These are phyloP conservation scores for Xylaria sp. DNA, from an alignment of 2,329 filamentous ascomycete species.

Conservation along the genomic window DNA sequence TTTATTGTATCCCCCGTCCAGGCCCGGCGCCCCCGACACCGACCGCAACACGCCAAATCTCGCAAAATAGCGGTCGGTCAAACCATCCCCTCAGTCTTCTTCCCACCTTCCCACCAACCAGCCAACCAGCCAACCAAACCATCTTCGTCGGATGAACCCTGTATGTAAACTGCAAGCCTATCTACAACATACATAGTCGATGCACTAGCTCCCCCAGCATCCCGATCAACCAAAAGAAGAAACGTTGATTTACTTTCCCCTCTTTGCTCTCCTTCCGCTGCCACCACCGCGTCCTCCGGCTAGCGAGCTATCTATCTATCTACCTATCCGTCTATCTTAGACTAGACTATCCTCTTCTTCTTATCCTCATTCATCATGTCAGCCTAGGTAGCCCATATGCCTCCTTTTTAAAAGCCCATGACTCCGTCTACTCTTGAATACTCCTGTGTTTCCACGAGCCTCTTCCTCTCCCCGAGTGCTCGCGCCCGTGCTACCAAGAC, in stretches of 20 bases:
- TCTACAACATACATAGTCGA: neutral
- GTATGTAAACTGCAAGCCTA: slow-evolving; percentile 7
- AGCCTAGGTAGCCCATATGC: slow-evolving; percentile 18
- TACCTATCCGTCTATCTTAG: slow-evolving; percentile 1
- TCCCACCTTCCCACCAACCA: neutral
- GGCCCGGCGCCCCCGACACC: neutral
- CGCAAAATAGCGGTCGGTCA: slow-evolving; percentile 32
- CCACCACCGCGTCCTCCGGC: slow-evolving; percentile 7
- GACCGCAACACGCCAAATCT: neutral
- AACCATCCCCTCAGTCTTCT: slow-evolving; percentile 20
- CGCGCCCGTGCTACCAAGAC: slow-evolving; percentile 15
- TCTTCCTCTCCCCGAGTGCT: slow-evolving; percentile 7
- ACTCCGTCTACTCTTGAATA: slow-evolving; percentile 32
- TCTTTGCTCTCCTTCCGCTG: slow-evolving; percentile 30
- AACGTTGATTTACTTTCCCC: slow-evolving; percentile 29
- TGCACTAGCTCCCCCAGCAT: slow-evolving; percentile 13
- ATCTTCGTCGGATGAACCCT: slow-evolving; percentile 10
- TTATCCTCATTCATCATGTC: slow-evolving; percentile 24
- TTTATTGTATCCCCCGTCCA: slow-evolving; percentile 16
- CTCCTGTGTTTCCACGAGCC: slow-evolving; percentile 13
- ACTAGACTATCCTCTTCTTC: slow-evolving; percentile 21
- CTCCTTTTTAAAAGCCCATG: slow-evolving; percentile 33
- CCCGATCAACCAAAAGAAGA: slow-evolving; percentile 31
- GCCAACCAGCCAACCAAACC: slow-evolving; percentile 1
- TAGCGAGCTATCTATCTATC: neutral